Conservation (phyloP, 169 alveolate genomes). For the Plasmodium knowlesi region DNA sequence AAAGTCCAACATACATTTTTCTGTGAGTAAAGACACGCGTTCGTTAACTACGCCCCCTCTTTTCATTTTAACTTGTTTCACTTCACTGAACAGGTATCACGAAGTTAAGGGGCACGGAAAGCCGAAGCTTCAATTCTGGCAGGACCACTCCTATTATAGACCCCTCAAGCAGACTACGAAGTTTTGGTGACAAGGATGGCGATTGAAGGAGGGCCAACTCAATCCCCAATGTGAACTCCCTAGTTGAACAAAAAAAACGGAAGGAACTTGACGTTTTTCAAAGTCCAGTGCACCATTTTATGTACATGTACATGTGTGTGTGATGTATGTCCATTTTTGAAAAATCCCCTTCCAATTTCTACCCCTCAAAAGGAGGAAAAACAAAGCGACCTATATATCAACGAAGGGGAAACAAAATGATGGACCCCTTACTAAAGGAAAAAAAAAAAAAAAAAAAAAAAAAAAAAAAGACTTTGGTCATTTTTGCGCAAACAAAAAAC, state of each 20-base stretch:
- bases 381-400: not conserved
- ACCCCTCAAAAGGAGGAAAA: not conserved
- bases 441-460: not conserved
- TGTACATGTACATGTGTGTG: not conserved
- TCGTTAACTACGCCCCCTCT: not conserved
- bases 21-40: not conserved
- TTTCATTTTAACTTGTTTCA: not conserved
- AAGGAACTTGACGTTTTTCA: not conserved
- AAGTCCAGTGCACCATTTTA: not conserved
- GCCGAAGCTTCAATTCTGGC: conserved; percentile 84
- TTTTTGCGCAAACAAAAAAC: not conserved
- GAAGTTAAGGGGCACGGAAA: conserved; percentile 89
- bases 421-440: not conserved
- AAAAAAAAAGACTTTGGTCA: not conserved
- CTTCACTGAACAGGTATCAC: conserved; percentile 82
- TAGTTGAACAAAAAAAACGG: not conserved
- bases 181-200: conserved; percentile 78
- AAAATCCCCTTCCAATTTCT: not conserved
- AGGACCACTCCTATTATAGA: conserved; percentile 82
- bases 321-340: not conserved
- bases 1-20: not conserved
- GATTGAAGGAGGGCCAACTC: not conserved
- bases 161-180: conserved; percentile 85
- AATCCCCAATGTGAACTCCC: not conserved
- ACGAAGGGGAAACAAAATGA: not conserved